These are phyloP conservation scores for Rhizophagus sp. DNA, from an alignment of 192 early-diverging fungal species.

Conservation along the genomic window DNA sequence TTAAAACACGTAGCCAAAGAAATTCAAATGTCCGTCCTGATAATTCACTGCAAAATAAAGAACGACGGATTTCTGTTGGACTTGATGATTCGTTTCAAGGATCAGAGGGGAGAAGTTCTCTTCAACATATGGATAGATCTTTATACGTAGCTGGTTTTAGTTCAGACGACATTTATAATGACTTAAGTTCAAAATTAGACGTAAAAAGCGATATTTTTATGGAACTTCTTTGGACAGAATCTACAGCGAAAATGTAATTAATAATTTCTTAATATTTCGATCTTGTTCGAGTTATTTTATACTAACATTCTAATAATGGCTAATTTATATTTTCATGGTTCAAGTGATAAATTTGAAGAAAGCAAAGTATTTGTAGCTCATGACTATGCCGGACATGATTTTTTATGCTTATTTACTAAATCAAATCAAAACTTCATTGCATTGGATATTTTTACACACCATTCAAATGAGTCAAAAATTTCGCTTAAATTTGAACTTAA, in stretches of 20 bases:
- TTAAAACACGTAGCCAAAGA: not conserved
- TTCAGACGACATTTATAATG: slow-evolving; percentile 30
- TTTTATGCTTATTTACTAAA: slow-evolving; percentile 36
- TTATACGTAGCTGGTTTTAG: not conserved
- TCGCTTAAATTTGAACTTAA: slow-evolving; percentile 34
- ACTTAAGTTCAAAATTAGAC: slow-evolving; percentile 29
- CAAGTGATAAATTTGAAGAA: slow-evolving; percentile 20
- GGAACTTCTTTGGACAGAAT: not conserved
- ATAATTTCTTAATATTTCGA: not conserved
- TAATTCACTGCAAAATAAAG: not conserved
- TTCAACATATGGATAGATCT: not conserved
- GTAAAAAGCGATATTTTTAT: slow-evolving; percentile 26
- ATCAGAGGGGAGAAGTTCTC: not conserved
- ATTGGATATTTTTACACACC: not conserved
- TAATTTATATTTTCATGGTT: not conserved
- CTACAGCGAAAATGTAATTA: not conserved
- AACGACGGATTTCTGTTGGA: not conserved
- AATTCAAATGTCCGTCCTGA: slow-evolving; percentile 17
- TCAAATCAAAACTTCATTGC: slow-evolving; percentile 23
- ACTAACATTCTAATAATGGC: not conserved
- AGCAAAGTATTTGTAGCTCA: slow-evolving; percentile 40
- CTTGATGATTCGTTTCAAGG: slow-evolving; percentile 4
- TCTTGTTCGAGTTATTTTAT: not conserved
- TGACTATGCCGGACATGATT: slow-evolving; percentile 31
- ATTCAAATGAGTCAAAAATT: slow-evolving; percentile 18